Evolutionary conservation across 2,329 filamentous ascomycete genomes (phyloP).

Genomic region (Talaromyces sp.): DNA sequence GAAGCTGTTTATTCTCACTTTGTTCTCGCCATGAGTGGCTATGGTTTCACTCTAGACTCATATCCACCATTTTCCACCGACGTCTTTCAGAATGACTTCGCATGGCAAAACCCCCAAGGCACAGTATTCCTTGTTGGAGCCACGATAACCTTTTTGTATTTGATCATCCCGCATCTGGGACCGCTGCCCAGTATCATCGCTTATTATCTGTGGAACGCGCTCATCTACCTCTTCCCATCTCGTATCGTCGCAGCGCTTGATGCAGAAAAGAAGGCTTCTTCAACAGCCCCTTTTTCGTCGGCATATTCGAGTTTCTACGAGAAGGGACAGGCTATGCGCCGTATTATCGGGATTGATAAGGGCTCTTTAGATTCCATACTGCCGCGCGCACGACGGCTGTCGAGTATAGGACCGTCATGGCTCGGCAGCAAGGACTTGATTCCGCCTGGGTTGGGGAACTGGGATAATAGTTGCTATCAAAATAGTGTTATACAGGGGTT

Average conservation of each 20-base stretch:
- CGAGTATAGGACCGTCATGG: slow-evolving; percentile 49
- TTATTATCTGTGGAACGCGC: slow-evolving; percentile 35
- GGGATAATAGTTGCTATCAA: slow-evolving; percentile 95
- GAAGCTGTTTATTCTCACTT: slow-evolving; percentile 1
- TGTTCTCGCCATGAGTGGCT: slow-evolving; percentile 33
- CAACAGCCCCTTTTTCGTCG: slow-evolving; percentile 38
- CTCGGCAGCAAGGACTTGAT: slow-evolving; percentile 33
- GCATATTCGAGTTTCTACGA: slow-evolving; percentile 42
- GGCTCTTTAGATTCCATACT: slow-evolving; percentile 58
- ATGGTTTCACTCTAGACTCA: slow-evolving; percentile 30
- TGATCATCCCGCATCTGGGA: slow-evolving; percentile 31
- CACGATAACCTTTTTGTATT: slow-evolving; percentile 29
- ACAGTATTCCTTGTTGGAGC: slow-evolving; percentile 29
- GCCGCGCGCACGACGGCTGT: slow-evolving; percentile 54
- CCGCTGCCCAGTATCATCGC: slow-evolving; percentile 30
- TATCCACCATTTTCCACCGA: slow-evolving; percentile 23
- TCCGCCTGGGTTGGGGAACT: slow-evolving; percentile 72
- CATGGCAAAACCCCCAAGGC: slow-evolving; percentile 27
- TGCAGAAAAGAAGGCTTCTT: slow-evolving; percentile 42
- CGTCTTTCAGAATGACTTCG: slow-evolving; percentile 34
- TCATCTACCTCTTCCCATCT: slow-evolving; percentile 40
- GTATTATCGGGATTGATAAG: slow-evolving; percentile 59
- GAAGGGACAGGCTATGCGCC: slow-evolving; percentile 63
- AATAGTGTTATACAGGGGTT: slow-evolving; percentile 90
- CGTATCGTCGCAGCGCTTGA: slow-evolving; percentile 46